phyloP scores from a whole-genome alignment of 495 filamentous ascomycete genomes.

The Penicillium paxilli region DNA sequence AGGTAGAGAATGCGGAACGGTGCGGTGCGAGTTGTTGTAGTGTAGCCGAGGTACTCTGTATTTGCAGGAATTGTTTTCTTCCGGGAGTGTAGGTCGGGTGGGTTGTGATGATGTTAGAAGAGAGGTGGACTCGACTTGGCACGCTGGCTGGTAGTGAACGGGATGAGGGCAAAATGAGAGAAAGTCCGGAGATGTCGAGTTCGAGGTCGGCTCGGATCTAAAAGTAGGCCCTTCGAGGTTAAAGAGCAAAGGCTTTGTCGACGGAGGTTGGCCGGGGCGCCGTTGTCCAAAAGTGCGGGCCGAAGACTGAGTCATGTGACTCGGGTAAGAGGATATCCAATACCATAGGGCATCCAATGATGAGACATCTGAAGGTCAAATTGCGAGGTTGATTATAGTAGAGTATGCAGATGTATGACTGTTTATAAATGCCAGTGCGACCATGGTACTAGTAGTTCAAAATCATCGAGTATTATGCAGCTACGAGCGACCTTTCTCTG shows the following conservation, averaged over 20 bases:
- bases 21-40: neutral
- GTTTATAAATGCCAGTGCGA: too few relatives aligned
- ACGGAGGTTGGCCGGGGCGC: neutral
- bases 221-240: too few relatives aligned
- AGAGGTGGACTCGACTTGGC: too few relatives aligned
- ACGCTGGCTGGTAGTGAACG: too few relatives aligned
- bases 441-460: too few relatives aligned
- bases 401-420: too few relatives aligned
- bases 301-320: constrained; percentile 33
- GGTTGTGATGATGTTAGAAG: too few relatives aligned
- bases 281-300: constrained; percentile 6
- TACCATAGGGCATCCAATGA: neutral
- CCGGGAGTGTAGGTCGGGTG: constrained; percentile 4
- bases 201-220: neutral
- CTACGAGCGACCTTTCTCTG: neutral
- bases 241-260: neutral
- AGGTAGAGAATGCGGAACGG: too few relatives aligned
- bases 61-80: constrained; percentile 20
- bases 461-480: neutral
- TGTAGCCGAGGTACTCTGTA: constrained; percentile 29
- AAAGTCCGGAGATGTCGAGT: too few relatives aligned
- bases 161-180: neutral
- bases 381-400: too few relatives aligned
- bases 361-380: neutral
- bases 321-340: neutral